Percentiles rank a stretch among this genome's conserved stretches.
phyloP scores from a whole-genome alignment of 495 filamentous ascomycete genomes.

The Saxophila tyrrhenica region DNA sequence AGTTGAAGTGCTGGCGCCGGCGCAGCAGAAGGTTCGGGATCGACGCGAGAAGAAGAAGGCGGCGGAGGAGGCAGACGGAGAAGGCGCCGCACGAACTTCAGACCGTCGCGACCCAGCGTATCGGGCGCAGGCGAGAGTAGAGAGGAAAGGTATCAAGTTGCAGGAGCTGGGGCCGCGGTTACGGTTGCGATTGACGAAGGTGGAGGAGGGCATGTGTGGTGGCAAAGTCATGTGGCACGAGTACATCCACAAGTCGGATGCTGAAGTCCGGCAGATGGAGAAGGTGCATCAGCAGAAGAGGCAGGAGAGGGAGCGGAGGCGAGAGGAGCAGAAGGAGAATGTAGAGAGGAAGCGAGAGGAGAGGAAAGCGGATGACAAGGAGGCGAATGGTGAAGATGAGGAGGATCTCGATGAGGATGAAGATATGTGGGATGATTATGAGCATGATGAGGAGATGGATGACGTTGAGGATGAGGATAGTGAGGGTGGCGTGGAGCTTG shows the following conservation, averaged over 20 bases:
- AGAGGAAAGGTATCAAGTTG: slow-evolving; percentile 81
- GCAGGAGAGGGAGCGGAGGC: slow-evolving; percentile 71
- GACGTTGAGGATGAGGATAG: background rate
- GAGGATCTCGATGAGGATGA: slow-evolving; percentile 41
- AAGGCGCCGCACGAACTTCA: background rate
- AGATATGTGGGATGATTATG: slow-evolving; percentile 47
- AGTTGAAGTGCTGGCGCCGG: slow-evolving; percentile 73
- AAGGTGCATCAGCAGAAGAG: slow-evolving; percentile 64
- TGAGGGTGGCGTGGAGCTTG: background rate
- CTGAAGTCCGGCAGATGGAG: slow-evolving; percentile 66
- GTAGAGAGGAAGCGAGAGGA: slow-evolving; percentile 69
- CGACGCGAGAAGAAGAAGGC: slow-evolving; percentile 36
- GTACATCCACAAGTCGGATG: slow-evolving; percentile 68
- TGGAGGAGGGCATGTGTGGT: slow-evolving; percentile 85
- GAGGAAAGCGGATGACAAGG: slow-evolving; percentile 36
- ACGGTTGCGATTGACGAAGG: slow-evolving; percentile 81
- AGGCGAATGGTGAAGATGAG: slow-evolving; percentile 44
- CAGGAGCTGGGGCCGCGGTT: slow-evolving; percentile 87
- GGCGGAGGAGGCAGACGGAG: slow-evolving; percentile 21
- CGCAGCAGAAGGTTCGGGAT: slow-evolving; percentile 50
- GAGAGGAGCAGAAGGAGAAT: slow-evolving; percentile 73
- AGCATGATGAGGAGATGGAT: slow-evolving; percentile 5
- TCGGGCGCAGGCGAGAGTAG: slow-evolving; percentile 37
- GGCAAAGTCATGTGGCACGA: slow-evolving; percentile 98
- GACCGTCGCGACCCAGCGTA: background rate